phyloP scores from a whole-genome alignment of 208 protist species.

The Porcisia deanei region DNA sequence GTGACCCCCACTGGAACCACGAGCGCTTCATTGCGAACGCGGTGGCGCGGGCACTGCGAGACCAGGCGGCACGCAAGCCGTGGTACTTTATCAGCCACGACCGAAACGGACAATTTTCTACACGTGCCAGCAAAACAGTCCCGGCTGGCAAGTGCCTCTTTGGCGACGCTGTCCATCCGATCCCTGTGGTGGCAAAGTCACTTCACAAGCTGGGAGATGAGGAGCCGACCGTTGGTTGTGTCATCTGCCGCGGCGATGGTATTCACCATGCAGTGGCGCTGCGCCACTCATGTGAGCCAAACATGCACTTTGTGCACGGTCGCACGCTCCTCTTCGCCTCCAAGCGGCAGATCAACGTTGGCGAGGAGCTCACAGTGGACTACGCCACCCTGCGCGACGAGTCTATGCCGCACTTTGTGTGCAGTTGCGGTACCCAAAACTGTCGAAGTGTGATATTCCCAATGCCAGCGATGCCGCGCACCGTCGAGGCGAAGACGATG shows the following conservation, averaged over 20 bases:
- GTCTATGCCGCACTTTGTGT: constrained; percentile 78
- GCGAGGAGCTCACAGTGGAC: constrained; percentile 89
- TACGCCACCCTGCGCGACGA: constrained; percentile 84
- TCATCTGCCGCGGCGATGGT: constrained; percentile 72
- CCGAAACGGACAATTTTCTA: constrained; percentile 75
- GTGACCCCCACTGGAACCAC: constrained; percentile 80
- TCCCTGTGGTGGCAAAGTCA: constrained; percentile 75
- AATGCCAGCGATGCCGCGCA: constrained; percentile 63
- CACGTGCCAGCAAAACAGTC: constrained; percentile 74
- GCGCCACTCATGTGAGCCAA: constrained; percentile 91
- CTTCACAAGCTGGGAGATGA: constrained; percentile 78
- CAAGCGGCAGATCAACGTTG: constrained; percentile 77
- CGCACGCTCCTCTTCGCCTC: constrained; percentile 75
- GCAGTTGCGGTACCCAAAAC: constrained; percentile 82
- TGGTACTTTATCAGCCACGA: constrained; percentile 90
- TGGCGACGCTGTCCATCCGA: constrained; percentile 63
- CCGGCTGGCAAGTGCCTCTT: constrained; percentile 71
- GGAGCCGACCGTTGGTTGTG: constrained; percentile 73
- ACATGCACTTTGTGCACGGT: constrained; percentile 85
- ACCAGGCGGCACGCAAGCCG: constrained; percentile 68
- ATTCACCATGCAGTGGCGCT: constrained; percentile 73
- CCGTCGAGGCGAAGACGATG: constrained; percentile 62
- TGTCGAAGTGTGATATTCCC: constrained; percentile 85
- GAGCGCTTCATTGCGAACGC: constrained; percentile 77
- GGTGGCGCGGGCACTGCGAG: constrained; percentile 52